Evolutionary conservation across 2,329 filamentous ascomycete genomes (phyloP), one percentile per base, ranked within the genome.

Genomic region (Fusarium poae): DNA sequence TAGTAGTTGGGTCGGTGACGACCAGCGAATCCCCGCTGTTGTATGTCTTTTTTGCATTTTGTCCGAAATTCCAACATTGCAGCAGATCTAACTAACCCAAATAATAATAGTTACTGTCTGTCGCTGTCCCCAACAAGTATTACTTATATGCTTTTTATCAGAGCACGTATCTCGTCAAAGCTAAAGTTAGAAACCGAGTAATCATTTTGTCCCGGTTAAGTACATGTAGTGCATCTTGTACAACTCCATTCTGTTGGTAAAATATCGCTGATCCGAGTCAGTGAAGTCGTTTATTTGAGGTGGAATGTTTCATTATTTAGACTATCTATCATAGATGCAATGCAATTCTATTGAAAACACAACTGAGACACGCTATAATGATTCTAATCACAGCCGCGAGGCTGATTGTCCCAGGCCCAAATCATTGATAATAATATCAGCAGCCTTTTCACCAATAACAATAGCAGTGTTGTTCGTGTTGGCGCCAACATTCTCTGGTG

Each of bases 401-500:
- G 6, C 40, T 6, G 18, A 12, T 11, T 51, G 10, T 2, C 20
- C 42, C 5, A 63, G 40, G 5, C 77, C 76, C 4, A 82, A 63
- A 53, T 82, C 80, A 57, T 72, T 74, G 7, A 80, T 77, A 20
- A 82, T 76, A 40, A 83, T 81, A 58, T 80, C 79, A 0, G 80
- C 80, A 4, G 78, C 81, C 73, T 80, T 82, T 76, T 87, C 84
- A 3, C 84, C 84, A 32, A 86, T 74, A 18, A 81, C 60, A 18
- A 86, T 72, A 0, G 84, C 84, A 2, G 82, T 83, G 39, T 82
- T 83, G 45, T 82, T 81, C 2, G 84, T 86, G 59, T 87, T 86
- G 1, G 79, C 80, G 2, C 75, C 82, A 2, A 86, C 79, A 15
- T 83, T 84, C 25, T 62, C 51, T 0, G 80, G 79, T 6, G 72